Evolutionary conservation across 305 asterid species (phyloP), one percentile per base, ranked within the genome.

Genomic region (Solanum aculeatissimum): DNA sequence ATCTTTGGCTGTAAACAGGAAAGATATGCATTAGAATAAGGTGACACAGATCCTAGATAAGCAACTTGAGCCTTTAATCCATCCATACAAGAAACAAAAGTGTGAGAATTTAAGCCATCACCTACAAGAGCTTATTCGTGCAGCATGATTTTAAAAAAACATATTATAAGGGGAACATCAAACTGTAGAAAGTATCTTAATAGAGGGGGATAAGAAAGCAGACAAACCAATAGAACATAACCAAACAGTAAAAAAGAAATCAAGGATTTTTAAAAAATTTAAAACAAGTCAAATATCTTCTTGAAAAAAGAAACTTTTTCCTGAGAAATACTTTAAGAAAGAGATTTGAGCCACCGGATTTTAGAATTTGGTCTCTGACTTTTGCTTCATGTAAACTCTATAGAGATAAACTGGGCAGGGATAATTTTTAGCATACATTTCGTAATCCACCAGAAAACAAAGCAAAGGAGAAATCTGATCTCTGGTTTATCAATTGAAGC

Each of bases 401-500:
- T 77, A 29, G 45, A 51, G 38, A 12, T 29, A 77, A 29, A 27
- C 43, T 2, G 38, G 29, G 45, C 10, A 51, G 18, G 27, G 27
- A 19, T 77, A 51, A 51, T 10, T 16, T 21, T 7, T 63, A 40
- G 23, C 87, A 71, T 91, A 95, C 98, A 84, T 89, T 93, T 63
- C 92, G 90, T 66, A 95, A 85, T 83, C 97, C 98, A 79, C 98
- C 98, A 83, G 98, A 90, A 91, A 97, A 94, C 71, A 95, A 84
- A 57, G 93, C 98, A 71, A 95, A 92, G 7, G 98, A 93, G 89
- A 85, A 94, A 84, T 97, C 94, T 21, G 97, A 92, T 94, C 99
- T 91, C 90, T 97, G 99, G 84, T 95, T 97, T 86, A 97, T 93
- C 90, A 95, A 84, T 88, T 86, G 97, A 89, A 97, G 91, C 97